phyloP scores from a whole-genome alignment of 2,329 filamentous ascomycete genomes.

The Aspergillus sp. region DNA sequence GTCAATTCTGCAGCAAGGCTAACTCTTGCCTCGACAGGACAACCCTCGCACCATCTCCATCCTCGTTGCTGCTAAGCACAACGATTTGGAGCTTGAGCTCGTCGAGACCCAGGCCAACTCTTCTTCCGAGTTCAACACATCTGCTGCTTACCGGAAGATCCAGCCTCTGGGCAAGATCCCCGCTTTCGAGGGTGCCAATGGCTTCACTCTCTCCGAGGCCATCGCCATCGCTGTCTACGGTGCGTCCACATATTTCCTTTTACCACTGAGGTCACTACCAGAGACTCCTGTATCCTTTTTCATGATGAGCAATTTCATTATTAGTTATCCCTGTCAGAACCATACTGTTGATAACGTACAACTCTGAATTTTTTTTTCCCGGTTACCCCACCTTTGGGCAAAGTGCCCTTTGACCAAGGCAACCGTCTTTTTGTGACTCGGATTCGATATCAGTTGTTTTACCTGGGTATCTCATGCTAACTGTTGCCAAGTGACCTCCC shows the following conservation, averaged over 20 bases:
- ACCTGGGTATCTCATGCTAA: slow-evolving; percentile 28
- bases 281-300: slow-evolving; percentile 25
- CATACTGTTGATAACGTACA: slow-evolving; percentile 76
- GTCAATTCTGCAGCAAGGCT: slow-evolving; percentile 23
- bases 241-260: slow-evolving; percentile 60
- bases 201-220: slow-evolving; percentile 83
- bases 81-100: slow-evolving; percentile 88
- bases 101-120: slow-evolving; percentile 62
- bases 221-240: slow-evolving; percentile 97
- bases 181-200: slow-evolving; percentile 89
- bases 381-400: slow-evolving; percentile 53
- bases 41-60: slow-evolving; percentile 90
- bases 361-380: slow-evolving; percentile 70
- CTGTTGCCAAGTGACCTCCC: slow-evolving; percentile 77
- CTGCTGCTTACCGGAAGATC: slow-evolving; percentile 78
- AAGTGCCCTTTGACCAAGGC: slow-evolving; percentile 23
- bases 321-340: slow-evolving; percentile 99
- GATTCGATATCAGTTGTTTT: slow-evolving; percentile 23
- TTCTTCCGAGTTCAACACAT: slow-evolving; percentile 66
- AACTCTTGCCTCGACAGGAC: slow-evolving; percentile 58
- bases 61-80: slow-evolving; percentile 94
- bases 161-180: slow-evolving; percentile 91
- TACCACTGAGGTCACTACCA: neutral
- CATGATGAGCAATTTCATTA: slow-evolving; percentile 77
- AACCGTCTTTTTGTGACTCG: slow-evolving; percentile 14